Conservation (phyloP, 805 yeast species). For the Ogataea philodendri region DNA sequence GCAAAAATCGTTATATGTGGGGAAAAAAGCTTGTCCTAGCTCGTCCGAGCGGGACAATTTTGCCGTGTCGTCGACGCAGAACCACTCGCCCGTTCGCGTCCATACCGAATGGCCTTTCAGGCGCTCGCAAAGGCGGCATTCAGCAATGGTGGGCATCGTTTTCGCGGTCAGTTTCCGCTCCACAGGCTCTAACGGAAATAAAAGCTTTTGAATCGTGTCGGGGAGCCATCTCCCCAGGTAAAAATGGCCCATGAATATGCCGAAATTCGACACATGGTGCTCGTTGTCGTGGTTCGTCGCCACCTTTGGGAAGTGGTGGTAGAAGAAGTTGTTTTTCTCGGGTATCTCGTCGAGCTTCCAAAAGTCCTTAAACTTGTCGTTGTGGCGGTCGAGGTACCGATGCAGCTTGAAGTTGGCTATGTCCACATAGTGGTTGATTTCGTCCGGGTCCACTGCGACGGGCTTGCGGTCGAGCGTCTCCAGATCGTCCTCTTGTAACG, state of each 20-base stretch:
- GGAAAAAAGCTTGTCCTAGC: slow-evolving; percentile 25
- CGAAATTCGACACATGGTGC: slow-evolving; percentile 30
- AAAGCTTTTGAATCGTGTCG: slow-evolving; percentile 19
- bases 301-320: slow-evolving; percentile 34
- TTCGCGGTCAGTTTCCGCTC: slow-evolving; percentile 29
- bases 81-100: slow-evolving; percentile 34
- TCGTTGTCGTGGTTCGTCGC: slow-evolving; percentile 33
- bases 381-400: slow-evolving; percentile 27
- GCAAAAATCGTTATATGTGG: slow-evolving; percentile 25
- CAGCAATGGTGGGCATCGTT: slow-evolving; percentile 32
- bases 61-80: slow-evolving; percentile 23
- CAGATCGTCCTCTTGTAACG: slow-evolving; percentile 25
- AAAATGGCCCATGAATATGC: slow-evolving; percentile 31
- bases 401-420: slow-evolving; percentile 13
- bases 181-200: slow-evolving; percentile 31
- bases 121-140: slow-evolving; percentile 31
- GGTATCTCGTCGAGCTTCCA: slow-evolving; percentile 32
- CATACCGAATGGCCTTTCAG: slow-evolving; percentile 29
- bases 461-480: slow-evolving; percentile 12
- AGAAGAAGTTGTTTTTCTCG: slow-evolving; percentile 29
- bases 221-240: slow-evolving; percentile 38
- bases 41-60: slow-evolving; percentile 20
- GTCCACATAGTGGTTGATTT: slow-evolving; percentile 1
- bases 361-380: slow-evolving; percentile 27
- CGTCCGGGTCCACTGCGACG: slow-evolving; percentile 11